A percentile compares a stretch with the other conserved stretches of the same genome.
Conservation (phyloP, 1,284 basidiomycete genomes). For the Leccinum solheimii region DNA sequence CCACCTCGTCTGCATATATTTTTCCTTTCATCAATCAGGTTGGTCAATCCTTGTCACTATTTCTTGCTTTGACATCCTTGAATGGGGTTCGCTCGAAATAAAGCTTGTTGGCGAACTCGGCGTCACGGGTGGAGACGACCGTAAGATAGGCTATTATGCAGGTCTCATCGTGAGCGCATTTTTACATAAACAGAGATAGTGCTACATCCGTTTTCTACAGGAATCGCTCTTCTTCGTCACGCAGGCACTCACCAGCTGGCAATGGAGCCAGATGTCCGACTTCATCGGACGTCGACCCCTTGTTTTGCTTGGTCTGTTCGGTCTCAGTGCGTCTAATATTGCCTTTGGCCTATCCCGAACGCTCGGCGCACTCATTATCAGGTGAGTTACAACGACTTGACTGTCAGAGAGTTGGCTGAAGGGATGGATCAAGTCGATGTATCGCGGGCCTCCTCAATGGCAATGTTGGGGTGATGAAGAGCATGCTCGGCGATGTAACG, state of each 20-base stretch:
- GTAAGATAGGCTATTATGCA: constrained; percentile 65
- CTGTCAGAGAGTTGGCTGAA: constrained; percentile 2
- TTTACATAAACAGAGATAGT: neutral
- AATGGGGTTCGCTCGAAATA: neutral
- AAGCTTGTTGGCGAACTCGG: constrained; percentile 38
- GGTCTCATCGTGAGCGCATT: constrained; percentile 53
- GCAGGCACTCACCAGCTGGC: constrained; percentile 68
- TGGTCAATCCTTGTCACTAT: neutral
- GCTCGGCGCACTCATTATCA: constrained; percentile 61
- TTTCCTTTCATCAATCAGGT: constrained; percentile 35
- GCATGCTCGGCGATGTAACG: constrained; percentile 55
- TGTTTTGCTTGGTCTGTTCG: constrained; percentile 63
- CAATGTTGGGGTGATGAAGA: constrained; percentile 40
- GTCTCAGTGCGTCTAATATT: constrained; percentile 67
- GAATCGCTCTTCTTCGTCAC: constrained; percentile 73
- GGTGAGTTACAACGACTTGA: constrained; percentile 36
- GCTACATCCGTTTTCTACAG: constrained; percentile 35
- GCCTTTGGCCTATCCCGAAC: constrained; percentile 72
- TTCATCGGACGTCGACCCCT: constrained; percentile 71
- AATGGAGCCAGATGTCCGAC: constrained; percentile 76
- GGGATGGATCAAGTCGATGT: constrained; percentile 30
- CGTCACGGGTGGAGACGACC: constrained; percentile 49
- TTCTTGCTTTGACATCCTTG: neutral
- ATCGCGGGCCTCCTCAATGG: constrained; percentile 41
- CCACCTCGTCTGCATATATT: constrained; percentile 25